phyloP scores from a whole-genome alignment of 352 stramenopile species.

The Phytophthora citricola region DNA sequence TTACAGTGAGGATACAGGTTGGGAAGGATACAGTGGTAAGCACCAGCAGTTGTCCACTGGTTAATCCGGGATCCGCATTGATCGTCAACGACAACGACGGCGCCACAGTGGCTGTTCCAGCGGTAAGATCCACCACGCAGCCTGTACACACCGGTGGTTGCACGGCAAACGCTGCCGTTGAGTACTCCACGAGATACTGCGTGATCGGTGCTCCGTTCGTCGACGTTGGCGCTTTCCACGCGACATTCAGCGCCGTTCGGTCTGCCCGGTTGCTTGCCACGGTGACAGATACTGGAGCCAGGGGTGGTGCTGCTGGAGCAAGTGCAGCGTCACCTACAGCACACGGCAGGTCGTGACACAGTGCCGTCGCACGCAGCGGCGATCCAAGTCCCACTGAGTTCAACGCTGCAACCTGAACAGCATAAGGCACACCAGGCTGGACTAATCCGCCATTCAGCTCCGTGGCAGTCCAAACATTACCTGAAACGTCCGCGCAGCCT shows the following conservation, averaged over 20 bases:
- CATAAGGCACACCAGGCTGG: conserved; percentile 86
- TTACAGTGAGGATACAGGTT: conserved; percentile 60
- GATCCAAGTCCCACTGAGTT: conserved; percentile 88
- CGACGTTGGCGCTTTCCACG: conserved; percentile 76
- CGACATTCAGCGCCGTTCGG: conserved; percentile 82
- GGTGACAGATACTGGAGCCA: conserved; percentile 70
- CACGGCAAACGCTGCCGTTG: conserved; percentile 54
- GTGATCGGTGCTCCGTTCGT: conserved; percentile 72
- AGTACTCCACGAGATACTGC: conserved; percentile 91
- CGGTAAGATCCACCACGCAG: conserved; percentile 54
- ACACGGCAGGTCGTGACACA: conserved; percentile 65
- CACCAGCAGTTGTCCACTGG: conserved; percentile 46
- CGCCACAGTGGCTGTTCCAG: conserved; percentile 17
- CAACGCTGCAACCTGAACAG: conserved; percentile 88
- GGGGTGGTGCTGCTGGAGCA: conserved; percentile 72
- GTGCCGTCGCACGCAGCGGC: conserved; percentile 44
- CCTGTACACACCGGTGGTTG: conserved; percentile 47
- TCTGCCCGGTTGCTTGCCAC: conserved; percentile 86
- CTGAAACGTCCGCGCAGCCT: conserved; percentile 54
- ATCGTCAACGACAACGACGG: conserved; percentile 59
- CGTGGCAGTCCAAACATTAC: conserved; percentile 68
- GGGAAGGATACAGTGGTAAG: conserved; percentile 48
- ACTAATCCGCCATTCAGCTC: conserved; percentile 87
- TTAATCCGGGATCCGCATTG: conserved; percentile 35
- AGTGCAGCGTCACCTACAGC: conserved; percentile 43